Evolutionary conservation across 176 grass and related monocot genomes (phyloP).

Genomic region (Themeda triandra): DNA sequence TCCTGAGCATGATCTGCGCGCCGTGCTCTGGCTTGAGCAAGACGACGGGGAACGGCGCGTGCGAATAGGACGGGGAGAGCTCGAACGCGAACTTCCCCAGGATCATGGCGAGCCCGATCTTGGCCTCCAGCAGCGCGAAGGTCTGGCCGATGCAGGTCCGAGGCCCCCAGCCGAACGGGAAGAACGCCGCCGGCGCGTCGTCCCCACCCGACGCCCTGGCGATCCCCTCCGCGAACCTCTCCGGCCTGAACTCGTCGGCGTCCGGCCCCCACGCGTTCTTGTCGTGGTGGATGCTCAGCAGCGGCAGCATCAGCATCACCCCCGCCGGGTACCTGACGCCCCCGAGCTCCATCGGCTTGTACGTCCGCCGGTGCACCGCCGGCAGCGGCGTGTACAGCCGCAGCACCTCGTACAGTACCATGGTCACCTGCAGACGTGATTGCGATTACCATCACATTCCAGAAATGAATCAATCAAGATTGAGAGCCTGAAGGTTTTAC

Average conservation of each 20-base stretch:
- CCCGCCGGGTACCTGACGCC: slow-evolving; percentile 29
- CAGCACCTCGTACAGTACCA: slow-evolving; percentile 61
- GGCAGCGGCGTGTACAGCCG: slow-evolving; percentile 37
- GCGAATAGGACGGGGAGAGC: slow-evolving; percentile 49
- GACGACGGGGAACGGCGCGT: slow-evolving; percentile 15
- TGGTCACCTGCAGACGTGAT: slow-evolving; percentile 29
- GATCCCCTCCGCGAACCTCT: slow-evolving; percentile 43
- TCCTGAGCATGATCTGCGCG: slow-evolving; percentile 35
- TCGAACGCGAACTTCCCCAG: slow-evolving; percentile 45
- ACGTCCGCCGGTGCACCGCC: neutral
- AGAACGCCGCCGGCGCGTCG: neutral
- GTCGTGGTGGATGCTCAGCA: slow-evolving; percentile 38
- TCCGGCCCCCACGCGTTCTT: slow-evolving; percentile 31
- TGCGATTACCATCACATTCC: neutral
- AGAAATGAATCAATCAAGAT: neutral
- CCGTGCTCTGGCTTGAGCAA: slow-evolving; percentile 42
- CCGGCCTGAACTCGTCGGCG: slow-evolving; percentile 44
- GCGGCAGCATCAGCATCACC: slow-evolving; percentile 16
- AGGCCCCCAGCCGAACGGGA: slow-evolving; percentile 47
- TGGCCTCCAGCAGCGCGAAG: slow-evolving; percentile 53
- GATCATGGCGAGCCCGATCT: slow-evolving; percentile 45
- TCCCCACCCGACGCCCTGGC: slow-evolving; percentile 31
- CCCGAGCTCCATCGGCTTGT: slow-evolving; percentile 38
- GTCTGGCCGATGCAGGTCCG: slow-evolving; percentile 48
- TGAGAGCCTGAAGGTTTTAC: neutral